A percentile compares a stretch with the other conserved stretches of the same genome.
Evolutionary conservation across 2,329 filamentous ascomycete genomes (phyloP).

Genomic region (Cordyceps farinosa): DNA sequence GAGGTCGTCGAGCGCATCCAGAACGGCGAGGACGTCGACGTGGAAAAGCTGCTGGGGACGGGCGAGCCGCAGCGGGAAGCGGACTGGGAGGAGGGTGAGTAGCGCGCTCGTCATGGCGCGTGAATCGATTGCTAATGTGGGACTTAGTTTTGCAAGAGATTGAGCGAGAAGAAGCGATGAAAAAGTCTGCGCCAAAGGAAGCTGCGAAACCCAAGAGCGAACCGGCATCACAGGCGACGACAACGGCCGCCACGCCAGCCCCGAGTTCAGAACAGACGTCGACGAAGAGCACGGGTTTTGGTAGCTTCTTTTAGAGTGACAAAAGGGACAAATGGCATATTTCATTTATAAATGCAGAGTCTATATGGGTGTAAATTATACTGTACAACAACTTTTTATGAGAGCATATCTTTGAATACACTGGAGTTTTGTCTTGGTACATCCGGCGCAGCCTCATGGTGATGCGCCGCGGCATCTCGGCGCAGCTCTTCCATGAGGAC

Average conservation of each 20-base stretch:
- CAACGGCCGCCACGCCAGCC: slow-evolving; percentile 23
- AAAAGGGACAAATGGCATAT: not conserved
- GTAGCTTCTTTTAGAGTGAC: slow-evolving; percentile 49
- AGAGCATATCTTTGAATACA: slow-evolving; percentile 59
- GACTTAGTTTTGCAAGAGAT: slow-evolving; percentile 60
- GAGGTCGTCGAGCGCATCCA: slow-evolving; percentile 72
- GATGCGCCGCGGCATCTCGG: slow-evolving; percentile 23
- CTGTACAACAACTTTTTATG: slow-evolving; percentile 37
- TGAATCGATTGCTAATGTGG: slow-evolving; percentile 18
- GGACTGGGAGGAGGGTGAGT: slow-evolving; percentile 82
- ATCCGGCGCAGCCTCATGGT: not conserved
- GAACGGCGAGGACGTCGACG: slow-evolving; percentile 74
- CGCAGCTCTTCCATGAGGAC: slow-evolving; percentile 51
- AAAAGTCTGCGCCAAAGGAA: slow-evolving; percentile 31
- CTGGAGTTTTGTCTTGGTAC: slow-evolving; percentile 25
- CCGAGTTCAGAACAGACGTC: slow-evolving; percentile 20
- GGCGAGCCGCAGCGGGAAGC: slow-evolving; percentile 70
- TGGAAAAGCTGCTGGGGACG: slow-evolving; percentile 76
- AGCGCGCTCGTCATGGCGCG: not conserved
- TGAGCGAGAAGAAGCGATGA: slow-evolving; percentile 56
- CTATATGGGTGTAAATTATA: slow-evolving; percentile 18
- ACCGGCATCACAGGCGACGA: slow-evolving; percentile 19
- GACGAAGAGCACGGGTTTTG: slow-evolving; percentile 30
- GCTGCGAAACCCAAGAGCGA: slow-evolving; percentile 21
- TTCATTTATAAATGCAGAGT: slow-evolving; percentile 18